A percentile compares a stretch with the other conserved stretches of the same genome.
These are phyloP conservation scores for Corylus americana DNA, from an alignment of 306 rosid genomes.

Conservation along the genomic window DNA sequence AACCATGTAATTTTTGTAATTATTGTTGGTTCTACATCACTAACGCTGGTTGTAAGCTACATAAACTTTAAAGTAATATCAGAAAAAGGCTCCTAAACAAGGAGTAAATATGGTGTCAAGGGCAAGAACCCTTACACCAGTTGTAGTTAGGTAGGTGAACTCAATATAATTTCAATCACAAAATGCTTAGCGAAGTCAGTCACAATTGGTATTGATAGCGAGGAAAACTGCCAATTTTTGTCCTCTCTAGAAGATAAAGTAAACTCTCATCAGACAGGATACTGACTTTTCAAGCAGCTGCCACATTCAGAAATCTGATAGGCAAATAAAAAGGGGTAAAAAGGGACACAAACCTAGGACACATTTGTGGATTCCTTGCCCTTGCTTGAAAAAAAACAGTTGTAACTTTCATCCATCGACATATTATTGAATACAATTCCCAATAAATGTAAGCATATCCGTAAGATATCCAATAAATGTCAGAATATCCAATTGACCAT, in stretches of 20 bases:
- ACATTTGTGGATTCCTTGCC: not conserved
- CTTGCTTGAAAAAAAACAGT: not conserved
- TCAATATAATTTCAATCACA: not conserved
- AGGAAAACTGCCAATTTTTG: not conserved
- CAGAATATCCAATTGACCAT: not conserved
- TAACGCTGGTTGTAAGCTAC: too few species aligned
- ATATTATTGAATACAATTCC: not conserved
- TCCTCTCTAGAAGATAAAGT: not conserved
- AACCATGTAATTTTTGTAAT: too few species aligned
- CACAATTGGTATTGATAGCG: not conserved
- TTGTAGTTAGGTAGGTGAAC: not conserved
- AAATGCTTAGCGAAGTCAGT: not conserved
- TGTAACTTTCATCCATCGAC: not conserved
- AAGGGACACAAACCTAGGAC: not conserved
- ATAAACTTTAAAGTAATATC: too few species aligned
- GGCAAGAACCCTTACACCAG: not conserved
- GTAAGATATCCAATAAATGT: not conserved
- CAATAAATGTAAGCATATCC: not conserved
- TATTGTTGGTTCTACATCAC: too few species aligned
- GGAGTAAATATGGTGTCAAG: not conserved
- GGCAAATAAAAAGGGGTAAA: not conserved
- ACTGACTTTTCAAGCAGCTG: not conserved
- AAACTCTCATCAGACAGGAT: not conserved
- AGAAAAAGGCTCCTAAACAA: too few species aligned
- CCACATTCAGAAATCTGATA: not conserved